Base-by-base conservation (phyloP, 2,329 filamentous ascomycete species). In the Colletotrichum sp. region DNA sequence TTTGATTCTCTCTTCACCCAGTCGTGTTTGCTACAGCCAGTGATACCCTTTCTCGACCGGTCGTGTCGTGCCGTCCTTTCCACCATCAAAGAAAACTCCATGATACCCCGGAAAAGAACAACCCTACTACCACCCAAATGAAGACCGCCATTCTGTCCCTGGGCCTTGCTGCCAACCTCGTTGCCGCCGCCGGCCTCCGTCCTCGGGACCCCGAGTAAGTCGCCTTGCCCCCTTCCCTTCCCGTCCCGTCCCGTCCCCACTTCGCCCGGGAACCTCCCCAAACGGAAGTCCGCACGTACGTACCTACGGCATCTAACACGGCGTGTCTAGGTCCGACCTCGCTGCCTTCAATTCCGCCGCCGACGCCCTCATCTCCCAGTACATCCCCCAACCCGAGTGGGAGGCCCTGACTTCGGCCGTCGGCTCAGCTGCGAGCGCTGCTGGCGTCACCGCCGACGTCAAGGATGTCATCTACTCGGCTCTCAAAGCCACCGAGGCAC, bases 301-400 rank as follows among this genome's bases (percentile, higher is more conserved):
- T 59, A 28, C 55, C 27, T 28, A 59, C 61, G 48, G 48, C 12
- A 27, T 36, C 71, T 76, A 32, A 76, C 71, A 68, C n/a, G 27
- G 28, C 19, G 30, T 44, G 39, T 12, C 28, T 28, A 76, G 71
- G 44, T 66, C 76, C 7, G 74, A 77, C 57, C 60, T 63, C 11
- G 70, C 61, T 30, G 70, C 65, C 61, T 83, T 83, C 77, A 80
- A 79, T 36, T 76, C 78, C 22, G 81, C 81, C n/a, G 82, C 80
- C 48, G 70, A 75, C 39, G 77, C 80, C 16, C 76, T 83, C 27
- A 80, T 83, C 34, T 79, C 80, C 27, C 67, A 78, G 16, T 83
- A 83, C 77, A 79, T 83, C 67, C 81, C 82, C n/a, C 65, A 79
- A 11, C 74, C 78, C 22, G 77, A 79, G 32, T 78, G 80, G 71